Evolutionary conservation across 2,329 filamentous ascomycete species (phyloP).

Genomic region (Gaeumannomyces sp.): DNA sequence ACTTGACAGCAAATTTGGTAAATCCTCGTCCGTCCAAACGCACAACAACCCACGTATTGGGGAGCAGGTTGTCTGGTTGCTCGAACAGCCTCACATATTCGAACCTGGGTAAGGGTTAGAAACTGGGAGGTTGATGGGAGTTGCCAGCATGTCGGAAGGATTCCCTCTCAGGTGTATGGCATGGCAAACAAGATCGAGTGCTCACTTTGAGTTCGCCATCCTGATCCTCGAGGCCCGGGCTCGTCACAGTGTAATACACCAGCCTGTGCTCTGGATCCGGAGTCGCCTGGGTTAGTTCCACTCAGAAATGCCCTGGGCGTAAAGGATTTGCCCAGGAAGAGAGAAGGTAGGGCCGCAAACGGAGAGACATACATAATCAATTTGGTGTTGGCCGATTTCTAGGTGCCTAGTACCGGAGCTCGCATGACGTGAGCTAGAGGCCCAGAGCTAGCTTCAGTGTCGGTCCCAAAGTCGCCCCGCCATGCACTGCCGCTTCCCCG

Average conservation of each 20-base stretch:
- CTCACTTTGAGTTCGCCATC: constrained; percentile 24
- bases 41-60: constrained; percentile 93
- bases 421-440: not conserved
- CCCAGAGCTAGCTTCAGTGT: not conserved
- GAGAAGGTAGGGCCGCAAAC: not conserved
- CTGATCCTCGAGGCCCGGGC: not conserved
- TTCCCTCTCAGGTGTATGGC: no score
- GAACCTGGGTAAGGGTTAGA: constrained; percentile 50
- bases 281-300: not conserved
- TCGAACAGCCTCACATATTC: constrained; percentile 93
- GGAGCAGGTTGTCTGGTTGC: constrained; percentile 70
- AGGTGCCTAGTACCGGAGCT: no score
- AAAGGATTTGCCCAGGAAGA: not conserved
- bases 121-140: no score
- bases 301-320: not conserved
- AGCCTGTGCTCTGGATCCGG: not conserved
- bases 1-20: constrained; percentile 65
- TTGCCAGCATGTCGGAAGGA: not conserved
- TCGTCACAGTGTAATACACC: not conserved
- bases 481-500: not conserved
- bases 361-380: no score
- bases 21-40: constrained; percentile 92
- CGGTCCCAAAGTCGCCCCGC: not conserved
- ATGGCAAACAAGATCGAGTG: no score
- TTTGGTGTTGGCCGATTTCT: no score